phyloP scores from a whole-genome alignment of 2,329 filamentous ascomycete species.

The Arthroderma sp. region DNA sequence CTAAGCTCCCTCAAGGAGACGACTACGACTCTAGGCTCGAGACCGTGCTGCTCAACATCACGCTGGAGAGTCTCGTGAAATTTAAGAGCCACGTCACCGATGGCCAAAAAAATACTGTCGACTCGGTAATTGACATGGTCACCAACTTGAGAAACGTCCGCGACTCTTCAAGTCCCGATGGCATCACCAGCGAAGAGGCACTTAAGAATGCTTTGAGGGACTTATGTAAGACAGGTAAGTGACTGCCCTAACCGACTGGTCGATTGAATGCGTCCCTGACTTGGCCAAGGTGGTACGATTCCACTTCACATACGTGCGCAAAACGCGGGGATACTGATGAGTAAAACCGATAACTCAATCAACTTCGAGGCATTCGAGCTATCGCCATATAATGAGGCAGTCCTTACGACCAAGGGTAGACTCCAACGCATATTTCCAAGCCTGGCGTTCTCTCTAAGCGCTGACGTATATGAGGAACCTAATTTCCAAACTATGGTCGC shows the following conservation, averaged over 20 bases:
- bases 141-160: not conserved
- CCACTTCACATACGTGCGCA: not conserved
- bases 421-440: slow-evolving; percentile 36
- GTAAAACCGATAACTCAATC: slow-evolving; percentile 9
- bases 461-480: slow-evolving; percentile 12
- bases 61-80: too few species aligned
- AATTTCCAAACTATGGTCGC: slow-evolving; percentile 18
- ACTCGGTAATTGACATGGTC: not conserved
- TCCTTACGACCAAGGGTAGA: slow-evolving; percentile 27
- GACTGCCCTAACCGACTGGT: too few species aligned
- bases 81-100: too few species aligned
- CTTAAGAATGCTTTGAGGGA: not conserved
- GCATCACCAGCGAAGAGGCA: not conserved
- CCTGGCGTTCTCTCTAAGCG: slow-evolving; percentile 21
- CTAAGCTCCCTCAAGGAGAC: slow-evolving; percentile 32
- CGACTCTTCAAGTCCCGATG: too few species aligned
- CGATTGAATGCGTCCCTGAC: too few species aligned
- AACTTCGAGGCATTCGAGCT: slow-evolving; percentile 36
- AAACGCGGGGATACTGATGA: slow-evolving; percentile 20
- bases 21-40: too few species aligned
- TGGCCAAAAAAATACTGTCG: not conserved
- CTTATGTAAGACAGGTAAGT: too few species aligned
- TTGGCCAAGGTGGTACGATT: not conserved
- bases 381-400: slow-evolving; percentile 26
- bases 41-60: too few species aligned